phyloP scores from a whole-genome alignment of 2,329 filamentous ascomycete species.

The Penicillium corylophilum region DNA sequence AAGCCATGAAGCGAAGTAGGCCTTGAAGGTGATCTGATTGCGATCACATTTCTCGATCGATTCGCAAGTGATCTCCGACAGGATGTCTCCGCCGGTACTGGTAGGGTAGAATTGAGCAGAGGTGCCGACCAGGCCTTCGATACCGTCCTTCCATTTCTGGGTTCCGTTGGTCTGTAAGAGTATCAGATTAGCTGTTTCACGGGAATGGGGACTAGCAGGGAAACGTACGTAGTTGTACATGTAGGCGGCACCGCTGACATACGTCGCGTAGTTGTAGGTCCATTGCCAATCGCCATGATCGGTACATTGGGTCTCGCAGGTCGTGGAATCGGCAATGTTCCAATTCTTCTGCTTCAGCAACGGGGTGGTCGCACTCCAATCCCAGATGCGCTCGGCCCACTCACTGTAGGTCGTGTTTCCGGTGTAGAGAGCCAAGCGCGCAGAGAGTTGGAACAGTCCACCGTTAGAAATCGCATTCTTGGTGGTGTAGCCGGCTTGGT shows the following conservation, averaged over 20 bases:
- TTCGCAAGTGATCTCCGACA: slow-evolving; percentile 70
- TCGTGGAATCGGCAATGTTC: slow-evolving; percentile 58
- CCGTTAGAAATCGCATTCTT: slow-evolving; percentile 61
- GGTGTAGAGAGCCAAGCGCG: slow-evolving; percentile 75
- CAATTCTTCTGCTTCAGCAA: slow-evolving; percentile 52
- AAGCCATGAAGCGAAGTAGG: slow-evolving; percentile 68
- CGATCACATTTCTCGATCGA: slow-evolving; percentile 60
- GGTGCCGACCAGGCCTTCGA: slow-evolving; percentile 58
- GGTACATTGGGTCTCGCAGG: slow-evolving; percentile 50
- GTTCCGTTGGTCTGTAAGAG: slow-evolving; percentile 37
- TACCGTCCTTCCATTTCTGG: slow-evolving; percentile 56
- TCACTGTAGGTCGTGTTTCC: slow-evolving; percentile 74
- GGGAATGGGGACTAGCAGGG: neutral
- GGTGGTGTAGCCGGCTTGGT: slow-evolving; percentile 66
- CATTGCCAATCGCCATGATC: slow-evolving; percentile 55
- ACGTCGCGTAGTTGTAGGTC: slow-evolving; percentile 59
- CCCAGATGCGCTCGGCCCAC: slow-evolving; percentile 70
- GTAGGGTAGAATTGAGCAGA: slow-evolving; percentile 54
- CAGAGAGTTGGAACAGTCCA: slow-evolving; percentile 57
- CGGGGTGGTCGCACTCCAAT: slow-evolving; percentile 56
- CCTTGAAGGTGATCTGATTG: slow-evolving; percentile 74
- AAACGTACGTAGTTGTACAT: slow-evolving; percentile 55
- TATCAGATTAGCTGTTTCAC: slow-evolving; percentile 10
- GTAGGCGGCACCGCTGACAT: slow-evolving; percentile 56
- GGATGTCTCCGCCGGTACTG: slow-evolving; percentile 50